phyloP scores from a whole-genome alignment of 331 rosid genomes.

The Quercus lobata region DNA sequence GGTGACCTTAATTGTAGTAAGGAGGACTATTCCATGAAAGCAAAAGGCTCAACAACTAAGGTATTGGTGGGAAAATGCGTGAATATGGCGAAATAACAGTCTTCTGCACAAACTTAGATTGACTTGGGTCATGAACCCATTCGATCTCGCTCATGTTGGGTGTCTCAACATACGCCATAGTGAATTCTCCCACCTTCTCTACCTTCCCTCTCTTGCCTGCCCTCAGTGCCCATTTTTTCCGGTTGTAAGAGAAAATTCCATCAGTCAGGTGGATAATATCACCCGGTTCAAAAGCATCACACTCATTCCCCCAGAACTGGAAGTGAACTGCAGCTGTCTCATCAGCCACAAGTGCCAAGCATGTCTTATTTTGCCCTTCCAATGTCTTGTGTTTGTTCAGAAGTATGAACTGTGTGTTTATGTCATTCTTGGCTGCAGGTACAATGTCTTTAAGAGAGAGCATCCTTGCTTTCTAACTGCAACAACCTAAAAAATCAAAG shows the following conservation, averaged over 20 bases:
- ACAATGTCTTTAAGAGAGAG: slow-evolving; percentile 52
- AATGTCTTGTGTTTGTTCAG: slow-evolving; percentile 55
- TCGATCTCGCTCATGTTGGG: slow-evolving; percentile 89
- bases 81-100: slow-evolving; percentile 54
- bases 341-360: slow-evolving; percentile 65
- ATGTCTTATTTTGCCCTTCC: slow-evolving; percentile 53
- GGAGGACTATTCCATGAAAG: background rate
- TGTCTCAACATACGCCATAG: slow-evolving; percentile 64
- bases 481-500: background rate
- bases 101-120: slow-evolving; percentile 44
- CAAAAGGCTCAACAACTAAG: background rate
- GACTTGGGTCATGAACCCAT: slow-evolving; percentile 51
- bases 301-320: slow-evolving; percentile 82
- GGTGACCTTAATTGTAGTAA: background rate
- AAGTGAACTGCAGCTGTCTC: slow-evolving; percentile 77
- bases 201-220: slow-evolving; percentile 81
- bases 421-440: slow-evolving; percentile 84
- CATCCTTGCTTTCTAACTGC: slow-evolving; percentile 25
- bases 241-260: slow-evolving; percentile 69
- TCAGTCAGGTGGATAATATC: slow-evolving; percentile 39
- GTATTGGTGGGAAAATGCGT: slow-evolving; percentile 54
- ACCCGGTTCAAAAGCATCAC: slow-evolving; percentile 49
- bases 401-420: slow-evolving; percentile 59
- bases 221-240: slow-evolving; percentile 48
- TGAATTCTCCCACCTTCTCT: slow-evolving; percentile 64